Evolutionary conservation across 1,139 yeast species (phyloP), one percentile per base, ranked within the genome.

Genomic region (Tardiomyces blankii): DNA sequence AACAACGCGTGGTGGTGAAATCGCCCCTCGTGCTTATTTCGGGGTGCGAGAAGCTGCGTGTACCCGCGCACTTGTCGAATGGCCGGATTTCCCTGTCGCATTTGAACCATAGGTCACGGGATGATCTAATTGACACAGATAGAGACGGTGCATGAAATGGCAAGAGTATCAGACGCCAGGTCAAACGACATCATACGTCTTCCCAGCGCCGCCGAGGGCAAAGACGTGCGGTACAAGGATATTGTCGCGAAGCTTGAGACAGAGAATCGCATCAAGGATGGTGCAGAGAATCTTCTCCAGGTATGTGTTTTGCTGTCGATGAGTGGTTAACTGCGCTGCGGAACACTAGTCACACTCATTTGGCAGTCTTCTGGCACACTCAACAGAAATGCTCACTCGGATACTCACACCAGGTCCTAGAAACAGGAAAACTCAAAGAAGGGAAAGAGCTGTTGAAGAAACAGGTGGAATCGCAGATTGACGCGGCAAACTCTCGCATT

Each of bases 211-310:
- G 8, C 41, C 28, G 2, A 50, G 46, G 18, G 44, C 45, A 11
- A 42, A 33, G 14, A 45, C 44, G 19, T 42, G 43, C 33, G 46
- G 42, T 27, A 50, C 46, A 33, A 59, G 42, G 68, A 65, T 44
- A 58, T 66, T 25, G 49, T 62, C 33, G 59, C 59, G 38, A 63
- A 66, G 47, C 54, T 69, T 44, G 65, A 63, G 46, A 61, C 64
- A 28, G 73, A 69, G 50, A 62, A 60, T 46, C 62, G 62, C 49
- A 64, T 68, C 43, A 61, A 66, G 33, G 67, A 65, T 44, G 71
- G 70, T 2, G 70, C 72, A 2, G 70, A 66, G 50, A 65, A 65
- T 42, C 53, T 68, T 52, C 56, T 68, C 16, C 67, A 64, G 43
- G 68, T 63, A 38, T 46, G 58, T 32, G 58, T 53, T 30, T 47